Percentiles rank a stretch among this genome's conserved stretches.
Conservation (phyloP, 441 rosid genomes). For the Pelargonium fulgidum region DNA sequence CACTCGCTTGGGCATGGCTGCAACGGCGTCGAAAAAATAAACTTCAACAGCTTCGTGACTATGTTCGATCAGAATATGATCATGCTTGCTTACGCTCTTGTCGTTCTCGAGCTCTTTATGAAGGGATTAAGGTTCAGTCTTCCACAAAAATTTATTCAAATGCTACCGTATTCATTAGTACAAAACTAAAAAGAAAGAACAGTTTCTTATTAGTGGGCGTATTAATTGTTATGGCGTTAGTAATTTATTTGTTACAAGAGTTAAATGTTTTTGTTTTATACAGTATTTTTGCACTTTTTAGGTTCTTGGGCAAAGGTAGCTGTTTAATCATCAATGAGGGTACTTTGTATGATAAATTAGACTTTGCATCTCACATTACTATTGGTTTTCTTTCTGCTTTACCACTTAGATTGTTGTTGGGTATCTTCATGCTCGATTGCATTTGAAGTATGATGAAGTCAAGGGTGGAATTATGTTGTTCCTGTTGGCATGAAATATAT, state of each 20-base stretch:
- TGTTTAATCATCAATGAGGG: neutral
- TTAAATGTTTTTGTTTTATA: neutral
- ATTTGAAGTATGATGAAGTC: too few species aligned
- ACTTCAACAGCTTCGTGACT: conserved; percentile 81
- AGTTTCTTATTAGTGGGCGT: neutral
- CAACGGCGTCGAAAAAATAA: conserved; percentile 65
- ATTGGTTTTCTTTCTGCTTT: neutral
- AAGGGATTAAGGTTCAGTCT: conserved; percentile 87
- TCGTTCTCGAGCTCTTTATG: conserved; percentile 97
- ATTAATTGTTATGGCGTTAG: neutral
- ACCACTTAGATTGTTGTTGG: neutral
- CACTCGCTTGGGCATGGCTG: conserved; percentile 88
- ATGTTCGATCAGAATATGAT: conserved; percentile 96
- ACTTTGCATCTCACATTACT: neutral
- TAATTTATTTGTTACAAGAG: neutral
- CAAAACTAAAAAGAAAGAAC: neutral
- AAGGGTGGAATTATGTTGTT: neutral
- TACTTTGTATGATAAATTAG: neutral
- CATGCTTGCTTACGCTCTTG: conserved; percentile 99
- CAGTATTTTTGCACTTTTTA: neutral
- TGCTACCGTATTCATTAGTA: neutral
- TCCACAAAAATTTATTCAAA: neutral
- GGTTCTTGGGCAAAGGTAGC: neutral
- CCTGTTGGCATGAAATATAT: neutral
- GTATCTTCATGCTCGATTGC: neutral